phyloP scores from a whole-genome alignment of 164 flowering plant genomes.

The Nymphaea colorata region DNA sequence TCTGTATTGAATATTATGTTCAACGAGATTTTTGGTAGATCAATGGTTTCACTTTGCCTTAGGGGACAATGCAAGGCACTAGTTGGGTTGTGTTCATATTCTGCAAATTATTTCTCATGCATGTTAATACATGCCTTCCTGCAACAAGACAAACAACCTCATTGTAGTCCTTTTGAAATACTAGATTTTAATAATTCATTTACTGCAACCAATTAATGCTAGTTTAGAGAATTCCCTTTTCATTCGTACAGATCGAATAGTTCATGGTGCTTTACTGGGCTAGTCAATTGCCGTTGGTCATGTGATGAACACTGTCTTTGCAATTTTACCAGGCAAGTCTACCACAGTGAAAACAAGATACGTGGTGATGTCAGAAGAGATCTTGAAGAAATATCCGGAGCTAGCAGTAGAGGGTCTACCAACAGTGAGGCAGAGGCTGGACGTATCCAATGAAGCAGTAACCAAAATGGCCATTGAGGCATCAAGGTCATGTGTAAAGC shows the following conservation, averaged over 20 bases:
- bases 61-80: not conserved
- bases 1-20: not conserved
- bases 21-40: not conserved
- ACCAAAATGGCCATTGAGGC: constrained; percentile 90
- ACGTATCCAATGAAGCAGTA: constrained; percentile 77
- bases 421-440: constrained; percentile 61
- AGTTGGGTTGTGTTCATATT: no score
- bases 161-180: no score
- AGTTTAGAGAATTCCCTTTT: no score
- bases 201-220: no score
- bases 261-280: no score
- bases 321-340: constrained; percentile 47
- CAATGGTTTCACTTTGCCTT: not conserved
- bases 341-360: constrained; percentile 94
- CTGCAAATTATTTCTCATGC: no score
- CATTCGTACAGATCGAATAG: no score
- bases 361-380: constrained; percentile 94
- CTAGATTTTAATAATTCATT: no score
- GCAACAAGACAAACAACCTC: no score
- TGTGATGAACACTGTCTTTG: not conserved
- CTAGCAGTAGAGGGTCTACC: constrained; percentile 76
- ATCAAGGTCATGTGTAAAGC: constrained; percentile 57
- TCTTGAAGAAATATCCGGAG: constrained; percentile 73
- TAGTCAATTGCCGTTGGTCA: no score
- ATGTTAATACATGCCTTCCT: no score